Percentiles rank a stretch among this genome's conserved stretches.
phyloP scores from a whole-genome alignment of 2,329 filamentous ascomycete species.

The Stemphylium beticola region DNA sequence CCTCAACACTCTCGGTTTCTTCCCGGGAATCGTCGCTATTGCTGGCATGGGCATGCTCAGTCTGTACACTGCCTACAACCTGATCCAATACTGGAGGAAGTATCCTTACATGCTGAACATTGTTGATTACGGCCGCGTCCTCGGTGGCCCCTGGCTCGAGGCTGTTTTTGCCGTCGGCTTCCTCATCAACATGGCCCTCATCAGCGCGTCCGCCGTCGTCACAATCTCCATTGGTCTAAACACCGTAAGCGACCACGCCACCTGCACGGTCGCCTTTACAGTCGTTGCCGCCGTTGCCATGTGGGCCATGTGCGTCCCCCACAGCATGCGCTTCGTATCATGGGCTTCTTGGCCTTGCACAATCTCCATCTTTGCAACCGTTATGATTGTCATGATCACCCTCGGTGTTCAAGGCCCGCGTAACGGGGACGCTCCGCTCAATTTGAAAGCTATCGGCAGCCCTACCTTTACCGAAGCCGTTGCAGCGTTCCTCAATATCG shows the following conservation, averaged over 20 bases:
- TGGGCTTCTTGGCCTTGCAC: conserved; percentile 38
- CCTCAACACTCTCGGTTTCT: conserved; percentile 34
- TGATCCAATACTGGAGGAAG: conserved; percentile 40
- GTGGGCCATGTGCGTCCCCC: conserved; percentile 36
- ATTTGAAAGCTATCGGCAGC: conserved; percentile 29
- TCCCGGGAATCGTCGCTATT: conserved; percentile 34
- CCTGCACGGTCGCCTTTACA: conserved; percentile 38
- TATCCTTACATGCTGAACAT: conserved; percentile 40
- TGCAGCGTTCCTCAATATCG: conserved; percentile 36
- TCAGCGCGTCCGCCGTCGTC: conserved; percentile 35
- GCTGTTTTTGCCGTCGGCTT: conserved; percentile 34
- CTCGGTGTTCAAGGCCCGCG: conserved; percentile 34
- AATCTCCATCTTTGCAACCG: conserved; percentile 27
- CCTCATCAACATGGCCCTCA: conserved; percentile 39
- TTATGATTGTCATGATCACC: conserved; percentile 36
- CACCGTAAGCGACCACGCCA: conserved; percentile 34
- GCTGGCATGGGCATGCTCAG: conserved; percentile 34
- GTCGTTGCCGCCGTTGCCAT: conserved; percentile 32
- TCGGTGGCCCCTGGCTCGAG: conserved; percentile 35
- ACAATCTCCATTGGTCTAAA: conserved; percentile 39
- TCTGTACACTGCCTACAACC: conserved; percentile 38
- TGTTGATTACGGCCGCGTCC: conserved; percentile 37
- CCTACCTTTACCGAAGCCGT: conserved; percentile 31
- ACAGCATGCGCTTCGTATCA: conserved; percentile 38
- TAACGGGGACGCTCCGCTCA: conserved; percentile 27